Conservation (phyloP, 768 basidiomycete species). For the Trametes cingulata region DNA sequence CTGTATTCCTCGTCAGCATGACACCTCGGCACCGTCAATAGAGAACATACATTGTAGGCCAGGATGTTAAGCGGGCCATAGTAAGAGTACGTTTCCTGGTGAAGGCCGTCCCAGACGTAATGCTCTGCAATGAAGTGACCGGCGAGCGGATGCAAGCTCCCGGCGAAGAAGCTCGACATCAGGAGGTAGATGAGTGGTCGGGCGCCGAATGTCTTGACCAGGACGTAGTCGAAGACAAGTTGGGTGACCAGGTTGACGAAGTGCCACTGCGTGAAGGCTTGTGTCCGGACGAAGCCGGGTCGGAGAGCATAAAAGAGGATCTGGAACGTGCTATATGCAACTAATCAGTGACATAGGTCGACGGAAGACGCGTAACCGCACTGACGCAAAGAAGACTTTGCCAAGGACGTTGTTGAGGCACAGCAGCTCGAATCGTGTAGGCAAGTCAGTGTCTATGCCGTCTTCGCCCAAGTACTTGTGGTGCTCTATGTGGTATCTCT, state of each 20-base stretch:
- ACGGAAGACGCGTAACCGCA: conserved; percentile 13
- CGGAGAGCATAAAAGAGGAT: conserved; percentile 97
- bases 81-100: conserved; percentile 96
- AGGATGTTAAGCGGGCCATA: conserved; percentile 89
- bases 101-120: conserved; percentile 89
- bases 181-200: conserved; percentile 77
- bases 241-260: conserved; percentile 71
- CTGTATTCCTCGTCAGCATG: conserved; percentile 38
- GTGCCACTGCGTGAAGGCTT: conserved; percentile 84
- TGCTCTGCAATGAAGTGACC: conserved; percentile 99
- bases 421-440: conserved; percentile 81
- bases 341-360: background rate
- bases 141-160: conserved; percentile 92
- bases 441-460: conserved; percentile 94
- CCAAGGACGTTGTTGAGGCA: conserved; percentile 94
- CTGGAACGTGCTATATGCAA: conserved; percentile 79
- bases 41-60: conserved; percentile 81
- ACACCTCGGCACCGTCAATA: background rate
- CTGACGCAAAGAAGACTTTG: conserved; percentile 96
- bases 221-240: conserved; percentile 67
- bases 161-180: conserved; percentile 92
- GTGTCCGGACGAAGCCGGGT: conserved; percentile 87
- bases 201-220: conserved; percentile 51
- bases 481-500: conserved; percentile 95
- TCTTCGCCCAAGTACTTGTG: conserved; percentile 96